Base-by-base conservation (phyloP, 2,329 filamentous ascomycete species). In the Myriosclerotinia scirpicola region DNA sequence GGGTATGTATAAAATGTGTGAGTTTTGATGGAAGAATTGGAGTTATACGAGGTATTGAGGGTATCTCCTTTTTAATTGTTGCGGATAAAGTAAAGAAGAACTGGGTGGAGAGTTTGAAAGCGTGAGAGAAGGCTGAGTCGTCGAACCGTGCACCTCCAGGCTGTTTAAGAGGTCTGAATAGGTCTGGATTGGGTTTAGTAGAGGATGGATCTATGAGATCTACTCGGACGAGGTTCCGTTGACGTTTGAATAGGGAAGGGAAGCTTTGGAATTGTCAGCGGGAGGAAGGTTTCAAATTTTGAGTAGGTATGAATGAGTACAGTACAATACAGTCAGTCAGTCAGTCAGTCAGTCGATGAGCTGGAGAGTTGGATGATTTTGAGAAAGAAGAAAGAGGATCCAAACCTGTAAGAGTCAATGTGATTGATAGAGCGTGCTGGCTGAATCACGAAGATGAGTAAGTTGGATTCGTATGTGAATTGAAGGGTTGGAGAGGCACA, bases 111-210 rank as follows among this genome's bases (percentile, higher is more conserved):
- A 50, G 15, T 26, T 48, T 40, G 17, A 22, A 48, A 48, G 42
- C 20, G 67, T 68, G 66, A 68, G 53, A 56, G 53, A 56, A 64
- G 70, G 71, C 70, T 72, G 70, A 70, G 70, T 67, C 66, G 59
- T 52, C 48, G 64, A 64, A 66, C 68, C 69, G 69, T 70, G 69
- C 69, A 52, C 69, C 30, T 53, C 30, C 14, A 6, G 12, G 12
- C 36, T 34, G 30, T 54, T 56, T 52, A 38, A 48, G 30, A 67
- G 66, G 54, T 56, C 67, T 67, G 30, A 6, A 66, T 63, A 67
- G 66, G 60, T 58, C 66, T 67, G 38, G 5, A 67, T 65, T 58
- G 17, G 68, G 64, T 50, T 65, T 67, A 69, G 66, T 44, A 56
- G 48, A 44, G 54, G 67, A 69, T 69, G n/a, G n/a, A n/a, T n/a